Evolutionary conservation across 345 rosid genomes (phyloP).

Genomic region (Bretschneidera sinensis): DNA sequence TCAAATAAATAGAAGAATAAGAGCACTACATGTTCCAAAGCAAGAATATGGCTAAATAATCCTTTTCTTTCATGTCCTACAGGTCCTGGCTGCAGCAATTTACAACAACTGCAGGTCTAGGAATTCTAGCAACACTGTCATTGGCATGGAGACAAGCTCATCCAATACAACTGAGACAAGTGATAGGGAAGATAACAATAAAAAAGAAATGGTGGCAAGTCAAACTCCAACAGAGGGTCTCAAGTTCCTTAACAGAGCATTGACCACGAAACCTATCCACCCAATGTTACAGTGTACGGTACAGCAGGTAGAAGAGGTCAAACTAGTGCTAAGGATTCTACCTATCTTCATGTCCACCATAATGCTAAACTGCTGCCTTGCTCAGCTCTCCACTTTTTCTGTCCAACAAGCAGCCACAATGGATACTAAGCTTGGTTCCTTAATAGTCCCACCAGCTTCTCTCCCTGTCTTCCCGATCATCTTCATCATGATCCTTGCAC

Average conservation of each 20-base stretch:
- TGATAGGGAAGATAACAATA: slow-evolving; percentile 22
- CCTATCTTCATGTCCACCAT: slow-evolving; percentile 85
- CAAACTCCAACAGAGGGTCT: slow-evolving; percentile 24
- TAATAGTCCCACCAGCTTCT: slow-evolving; percentile 81
- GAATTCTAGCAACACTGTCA: slow-evolving; percentile 34
- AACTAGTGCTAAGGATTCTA: slow-evolving; percentile 51
- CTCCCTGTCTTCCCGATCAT: slow-evolving; percentile 80
- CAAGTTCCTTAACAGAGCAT: slow-evolving; percentile 44
- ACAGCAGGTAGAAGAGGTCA: slow-evolving; percentile 63
- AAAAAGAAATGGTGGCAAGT: slow-evolving; percentile 13
- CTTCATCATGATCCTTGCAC: slow-evolving; percentile 78
- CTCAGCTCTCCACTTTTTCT: slow-evolving; percentile 90
- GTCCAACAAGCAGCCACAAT: slow-evolving; percentile 91
- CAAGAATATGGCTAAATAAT: background rate
- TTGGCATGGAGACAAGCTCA: slow-evolving; percentile 29
- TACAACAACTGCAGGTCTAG: slow-evolving; percentile 27
- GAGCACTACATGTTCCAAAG: slow-evolving; percentile 3
- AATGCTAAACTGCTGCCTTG: slow-evolving; percentile 88
- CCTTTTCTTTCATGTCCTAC: slow-evolving; percentile 11
- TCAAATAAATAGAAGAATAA: background rate
- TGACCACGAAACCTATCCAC: slow-evolving; percentile 20
- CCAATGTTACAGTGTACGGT: slow-evolving; percentile 44
- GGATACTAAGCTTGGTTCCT: slow-evolving; percentile 68
- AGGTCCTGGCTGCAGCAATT: slow-evolving; percentile 57
- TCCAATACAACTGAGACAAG: slow-evolving; percentile 25